These are phyloP conservation scores for Prunus padus DNA, from an alignment of 306 rosid species.

Conservation along the genomic window DNA sequence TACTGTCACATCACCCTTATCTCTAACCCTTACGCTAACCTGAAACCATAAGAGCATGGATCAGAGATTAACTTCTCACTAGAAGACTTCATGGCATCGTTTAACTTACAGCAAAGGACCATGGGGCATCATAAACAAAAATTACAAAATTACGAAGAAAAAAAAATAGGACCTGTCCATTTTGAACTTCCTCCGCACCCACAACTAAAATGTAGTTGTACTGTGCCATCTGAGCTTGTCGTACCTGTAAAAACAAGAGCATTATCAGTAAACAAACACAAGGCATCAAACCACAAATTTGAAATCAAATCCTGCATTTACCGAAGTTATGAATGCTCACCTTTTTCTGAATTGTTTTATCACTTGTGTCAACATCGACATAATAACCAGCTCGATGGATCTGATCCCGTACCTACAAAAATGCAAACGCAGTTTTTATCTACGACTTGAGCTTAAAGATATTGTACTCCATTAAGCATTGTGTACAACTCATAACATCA, in stretches of 20 bases:
- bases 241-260: constrained; percentile 54
- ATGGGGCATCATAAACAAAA: background rate
- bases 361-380: constrained; percentile 82
- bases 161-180: constrained; percentile 57
- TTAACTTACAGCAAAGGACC: too few relatives aligned
- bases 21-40: constrained; percentile 94
- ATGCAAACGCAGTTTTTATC: constrained; percentile 11
- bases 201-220: constrained; percentile 88
- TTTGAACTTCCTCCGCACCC: constrained; percentile 83
- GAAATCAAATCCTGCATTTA: too few relatives aligned
- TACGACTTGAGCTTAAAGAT: background rate
- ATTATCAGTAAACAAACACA: constrained; percentile 19
- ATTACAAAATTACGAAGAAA: background rate
- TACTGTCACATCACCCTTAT: constrained; percentile 54
- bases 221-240: constrained; percentile 87
- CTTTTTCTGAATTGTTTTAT: constrained; percentile 92
- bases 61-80: constrained; percentile 22
- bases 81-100: background rate
- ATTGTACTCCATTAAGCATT: constrained; percentile 4
- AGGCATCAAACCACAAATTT: background rate
- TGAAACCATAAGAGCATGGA: constrained; percentile 28
- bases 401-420: constrained; percentile 64
- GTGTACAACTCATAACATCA: background rate
- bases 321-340: constrained; percentile 24
- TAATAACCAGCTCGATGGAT: constrained; percentile 68